Evolutionary conservation across 345 rosid genomes (phyloP).

Genomic region (Sonneratia alba): DNA sequence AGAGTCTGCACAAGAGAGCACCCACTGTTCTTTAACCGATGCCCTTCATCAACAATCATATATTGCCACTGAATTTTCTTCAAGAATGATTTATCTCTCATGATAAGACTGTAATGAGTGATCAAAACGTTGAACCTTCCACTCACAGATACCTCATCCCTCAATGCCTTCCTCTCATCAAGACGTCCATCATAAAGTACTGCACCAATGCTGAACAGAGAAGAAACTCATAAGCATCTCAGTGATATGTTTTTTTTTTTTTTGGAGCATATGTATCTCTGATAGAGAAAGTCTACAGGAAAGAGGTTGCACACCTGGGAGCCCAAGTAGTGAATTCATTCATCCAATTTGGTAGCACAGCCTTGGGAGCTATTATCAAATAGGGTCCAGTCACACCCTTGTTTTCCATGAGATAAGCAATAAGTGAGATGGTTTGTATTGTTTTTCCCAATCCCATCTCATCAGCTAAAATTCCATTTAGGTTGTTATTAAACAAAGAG

Average conservation of each 20-base stretch:
- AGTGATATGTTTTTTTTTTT: neutral
- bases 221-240: slow-evolving; percentile 18
- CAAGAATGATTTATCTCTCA: slow-evolving; percentile 91
- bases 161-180: slow-evolving; percentile 87
- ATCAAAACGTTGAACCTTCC: slow-evolving; percentile 75
- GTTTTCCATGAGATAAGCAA: slow-evolving; percentile 85
- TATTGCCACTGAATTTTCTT: slow-evolving; percentile 87
- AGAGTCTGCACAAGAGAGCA: slow-evolving; percentile 90
- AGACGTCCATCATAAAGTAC: slow-evolving; percentile 93
- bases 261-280: neutral
- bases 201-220: slow-evolving; percentile 62
- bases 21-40: slow-evolving; percentile 91
- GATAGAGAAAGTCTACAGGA: slow-evolving; percentile 4
- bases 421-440: slow-evolving; percentile 86
- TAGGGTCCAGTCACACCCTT: slow-evolving; percentile 88
- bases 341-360: slow-evolving; percentile 96
- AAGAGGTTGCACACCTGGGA: slow-evolving; percentile 44
- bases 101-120: slow-evolving; percentile 94
- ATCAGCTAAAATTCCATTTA: slow-evolving; percentile 97
- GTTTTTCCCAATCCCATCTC: slow-evolving; percentile 99
- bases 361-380: slow-evolving; percentile 97
- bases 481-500: slow-evolving; percentile 89
- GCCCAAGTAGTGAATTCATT: slow-evolving; percentile 91
- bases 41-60: slow-evolving; percentile 99
- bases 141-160: slow-evolving; percentile 59